A percentile compares a stretch with the other conserved stretches of the same genome.
Conservation (phyloP, 116 monocot species). For the Posidonia oceanica region DNA sequence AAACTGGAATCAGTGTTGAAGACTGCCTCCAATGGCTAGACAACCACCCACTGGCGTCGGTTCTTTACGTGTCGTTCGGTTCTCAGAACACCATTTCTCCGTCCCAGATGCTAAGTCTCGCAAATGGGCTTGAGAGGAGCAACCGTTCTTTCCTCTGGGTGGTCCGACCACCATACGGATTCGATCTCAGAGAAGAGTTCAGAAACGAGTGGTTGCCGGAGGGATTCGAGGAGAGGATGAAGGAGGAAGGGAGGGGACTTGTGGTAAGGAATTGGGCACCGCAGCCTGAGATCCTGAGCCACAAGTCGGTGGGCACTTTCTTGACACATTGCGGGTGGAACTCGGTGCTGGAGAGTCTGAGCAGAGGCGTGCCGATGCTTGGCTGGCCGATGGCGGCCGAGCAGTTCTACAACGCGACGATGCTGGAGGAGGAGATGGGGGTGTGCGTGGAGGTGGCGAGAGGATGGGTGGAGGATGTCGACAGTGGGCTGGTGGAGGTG, state of each 20-base stretch:
- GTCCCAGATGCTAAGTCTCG: constrained; percentile 29
- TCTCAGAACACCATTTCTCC: constrained; percentile 14
- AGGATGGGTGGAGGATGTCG: background rate
- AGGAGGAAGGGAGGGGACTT: constrained; percentile 12
- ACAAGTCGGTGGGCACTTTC: constrained; percentile 24
- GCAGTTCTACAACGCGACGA: constrained; percentile 33
- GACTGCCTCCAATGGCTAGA: constrained; percentile 33
- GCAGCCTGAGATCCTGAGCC: constrained; percentile 34
- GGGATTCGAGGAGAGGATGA: constrained; percentile 12
- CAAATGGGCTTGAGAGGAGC: constrained; percentile 20
- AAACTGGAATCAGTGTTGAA: background rate
- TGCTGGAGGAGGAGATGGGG: constrained; percentile 16
- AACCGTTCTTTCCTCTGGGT: constrained; percentile 30
- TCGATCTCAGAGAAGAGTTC: constrained; percentile 15
- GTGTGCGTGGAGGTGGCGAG: constrained; percentile 13
- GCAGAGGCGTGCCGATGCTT: constrained; percentile 29
- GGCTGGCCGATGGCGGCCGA: constrained; percentile 49
- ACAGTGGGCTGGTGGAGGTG: background rate
- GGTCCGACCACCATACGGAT: constrained; percentile 22
- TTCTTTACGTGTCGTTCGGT: constrained; percentile 45
- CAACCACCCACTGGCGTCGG: constrained; percentile 16
- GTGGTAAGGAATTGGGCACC: constrained; percentile 36
- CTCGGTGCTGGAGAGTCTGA: constrained; percentile 49
- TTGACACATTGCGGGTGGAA: constrained; percentile 74
- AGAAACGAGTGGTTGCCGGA: constrained; percentile 10